phyloP scores from a whole-genome alignment of 441 rosid genomes.

The Euphorbia schlechtendalii region DNA sequence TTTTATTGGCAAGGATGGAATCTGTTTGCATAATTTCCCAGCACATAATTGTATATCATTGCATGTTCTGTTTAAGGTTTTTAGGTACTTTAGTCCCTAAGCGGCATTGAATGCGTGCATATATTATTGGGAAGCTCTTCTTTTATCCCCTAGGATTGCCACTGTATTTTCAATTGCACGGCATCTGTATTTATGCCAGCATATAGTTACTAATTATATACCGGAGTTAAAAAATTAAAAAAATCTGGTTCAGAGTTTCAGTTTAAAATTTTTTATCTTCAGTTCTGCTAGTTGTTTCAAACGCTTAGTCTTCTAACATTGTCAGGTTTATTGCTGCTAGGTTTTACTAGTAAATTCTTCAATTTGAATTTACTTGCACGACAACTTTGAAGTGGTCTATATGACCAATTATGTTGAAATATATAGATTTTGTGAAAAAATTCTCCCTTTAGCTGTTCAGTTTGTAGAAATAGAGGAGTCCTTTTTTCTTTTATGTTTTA shows the following conservation, averaged over 20 bases:
- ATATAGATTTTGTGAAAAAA: background rate
- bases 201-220: background rate
- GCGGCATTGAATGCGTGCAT: background rate
- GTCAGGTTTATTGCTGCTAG: background rate
- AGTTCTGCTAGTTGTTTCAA: background rate
- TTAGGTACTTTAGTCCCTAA: background rate
- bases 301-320: background rate
- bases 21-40: background rate
- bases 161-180: conserved; percentile 3
- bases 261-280: background rate
- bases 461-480: background rate
- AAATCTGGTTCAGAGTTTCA: background rate
- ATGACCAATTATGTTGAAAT: background rate
- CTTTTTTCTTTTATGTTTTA: background rate
- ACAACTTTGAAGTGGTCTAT: background rate
- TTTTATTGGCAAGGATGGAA: background rate
- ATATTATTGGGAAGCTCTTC: background rate
- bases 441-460: background rate
- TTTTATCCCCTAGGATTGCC: background rate
- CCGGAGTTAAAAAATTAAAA: background rate
- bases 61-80: background rate
- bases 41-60: too few relatives aligned
- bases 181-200: conserved; percentile 3
- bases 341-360: background rate
- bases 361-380: background rate